Conservation (phyloP, 2,329 filamentous ascomycete species). For the Neonectria neomacrospora region DNA sequence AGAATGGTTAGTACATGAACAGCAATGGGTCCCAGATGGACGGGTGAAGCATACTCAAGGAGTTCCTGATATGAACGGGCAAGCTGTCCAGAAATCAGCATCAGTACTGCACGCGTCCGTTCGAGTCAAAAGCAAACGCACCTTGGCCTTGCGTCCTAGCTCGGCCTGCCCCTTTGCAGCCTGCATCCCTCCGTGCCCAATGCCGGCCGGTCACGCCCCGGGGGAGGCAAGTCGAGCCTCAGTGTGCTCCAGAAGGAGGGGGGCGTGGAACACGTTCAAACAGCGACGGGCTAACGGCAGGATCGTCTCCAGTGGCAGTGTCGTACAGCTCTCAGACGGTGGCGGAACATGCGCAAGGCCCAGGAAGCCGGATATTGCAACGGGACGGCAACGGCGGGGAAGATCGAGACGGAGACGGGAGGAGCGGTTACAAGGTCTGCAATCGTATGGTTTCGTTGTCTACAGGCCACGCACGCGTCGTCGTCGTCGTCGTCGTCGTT, state of each 20-base stretch:
- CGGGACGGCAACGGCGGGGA: not conserved
- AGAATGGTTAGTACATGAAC: slow-evolving; percentile 22
- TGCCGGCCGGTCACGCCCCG: slow-evolving; percentile 39
- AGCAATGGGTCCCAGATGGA: not conserved
- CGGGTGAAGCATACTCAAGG: slow-evolving; percentile 77
- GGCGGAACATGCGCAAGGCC: slow-evolving; percentile 39
- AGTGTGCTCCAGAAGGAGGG: slow-evolving; percentile 13
- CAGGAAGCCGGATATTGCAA: not conserved
- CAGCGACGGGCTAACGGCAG: slow-evolving; percentile 21
- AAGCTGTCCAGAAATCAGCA: slow-evolving; percentile 67
- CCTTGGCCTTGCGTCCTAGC: slow-evolving; percentile 72
- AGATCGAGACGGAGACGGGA: slow-evolving; percentile 1
- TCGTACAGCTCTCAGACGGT: slow-evolving; percentile 34
- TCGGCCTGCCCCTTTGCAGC: slow-evolving; percentile 67
- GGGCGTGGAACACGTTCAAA: slow-evolving; percentile 23
- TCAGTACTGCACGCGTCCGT: slow-evolving; percentile 3
- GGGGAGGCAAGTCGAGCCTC: slow-evolving; percentile 31
- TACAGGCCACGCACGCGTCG: slow-evolving; percentile 28
- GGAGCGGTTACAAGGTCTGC: not conserved
- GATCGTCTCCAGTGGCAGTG: slow-evolving; percentile 35
- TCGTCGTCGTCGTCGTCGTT: slow-evolving; percentile 17
- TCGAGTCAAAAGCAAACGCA: slow-evolving; percentile 38
- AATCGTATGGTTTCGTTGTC: slow-evolving; percentile 15
- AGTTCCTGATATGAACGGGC: slow-evolving; percentile 96
- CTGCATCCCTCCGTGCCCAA: slow-evolving; percentile 59